These are phyloP conservation scores for Penicillium sp. DNA, from an alignment of 2,329 filamentous ascomycete genomes.

Conservation along the genomic window DNA sequence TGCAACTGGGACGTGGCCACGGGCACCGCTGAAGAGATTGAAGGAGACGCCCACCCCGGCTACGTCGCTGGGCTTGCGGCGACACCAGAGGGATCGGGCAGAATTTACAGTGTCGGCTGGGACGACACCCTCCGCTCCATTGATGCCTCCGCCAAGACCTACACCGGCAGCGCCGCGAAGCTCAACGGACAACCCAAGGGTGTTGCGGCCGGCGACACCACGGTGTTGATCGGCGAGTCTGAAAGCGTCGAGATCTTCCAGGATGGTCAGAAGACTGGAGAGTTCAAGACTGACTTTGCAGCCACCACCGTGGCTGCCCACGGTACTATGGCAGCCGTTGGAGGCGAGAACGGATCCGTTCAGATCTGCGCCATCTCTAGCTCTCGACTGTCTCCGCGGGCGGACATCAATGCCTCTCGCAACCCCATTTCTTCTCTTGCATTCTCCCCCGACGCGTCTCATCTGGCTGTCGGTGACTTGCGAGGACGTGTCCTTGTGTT, in stretches of 20 bases:
- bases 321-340: slow-evolving; percentile 70
- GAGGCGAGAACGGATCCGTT: slow-evolving; percentile 71
- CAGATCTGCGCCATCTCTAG: slow-evolving; percentile 69
- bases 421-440: slow-evolving; percentile 75
- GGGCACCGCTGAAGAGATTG: slow-evolving; percentile 69
- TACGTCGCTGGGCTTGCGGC: slow-evolving; percentile 77
- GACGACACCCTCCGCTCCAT: slow-evolving; percentile 85
- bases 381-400: slow-evolving; percentile 54
- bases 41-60: slow-evolving; percentile 81
- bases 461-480: slow-evolving; percentile 79
- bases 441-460: slow-evolving; percentile 75
- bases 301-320: slow-evolving; percentile 72
- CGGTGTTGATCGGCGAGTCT: slow-evolving; percentile 60
- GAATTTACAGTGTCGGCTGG: slow-evolving; percentile 88
- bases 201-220: slow-evolving; percentile 56
- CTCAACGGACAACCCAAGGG: slow-evolving; percentile 81
- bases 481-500: slow-evolving; percentile 88
- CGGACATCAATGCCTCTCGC: slow-evolving; percentile 67
- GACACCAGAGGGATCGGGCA: slow-evolving; percentile 51
- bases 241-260: slow-evolving; percentile 61
- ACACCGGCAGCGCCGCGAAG: slow-evolving; percentile 67
- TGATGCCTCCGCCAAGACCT: slow-evolving; percentile 73
- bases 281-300: slow-evolving; percentile 62
- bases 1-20: slow-evolving; percentile 77
- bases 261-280: slow-evolving; percentile 60